phyloP scores from a whole-genome alignment of 805 yeast genomes.

The Zygoascus tannicola region DNA sequence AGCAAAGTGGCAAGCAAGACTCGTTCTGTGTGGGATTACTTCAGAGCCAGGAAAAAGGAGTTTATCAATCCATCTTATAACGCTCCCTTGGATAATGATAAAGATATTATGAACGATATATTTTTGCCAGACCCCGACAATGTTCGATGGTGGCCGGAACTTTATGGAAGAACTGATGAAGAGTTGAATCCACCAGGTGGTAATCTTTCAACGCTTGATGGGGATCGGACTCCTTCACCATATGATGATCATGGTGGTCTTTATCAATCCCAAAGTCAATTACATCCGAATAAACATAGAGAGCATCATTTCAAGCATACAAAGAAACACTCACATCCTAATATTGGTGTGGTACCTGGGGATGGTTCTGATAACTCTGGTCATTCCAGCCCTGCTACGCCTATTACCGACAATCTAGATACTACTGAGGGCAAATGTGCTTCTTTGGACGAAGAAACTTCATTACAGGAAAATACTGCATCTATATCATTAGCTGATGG shows the following conservation, averaged over 20 bases:
- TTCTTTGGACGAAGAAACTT: no score
- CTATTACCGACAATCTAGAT: no score
- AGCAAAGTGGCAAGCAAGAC: constrained; percentile 41
- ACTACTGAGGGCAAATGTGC: no score
- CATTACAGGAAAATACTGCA: no score
- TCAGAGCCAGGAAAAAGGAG: constrained; percentile 62
- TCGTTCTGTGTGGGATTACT: constrained; percentile 88
- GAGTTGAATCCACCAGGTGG: constrained; percentile 40
- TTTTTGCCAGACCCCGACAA: constrained; percentile 53
- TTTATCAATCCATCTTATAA: constrained; percentile 48
- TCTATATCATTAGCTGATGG: no score
- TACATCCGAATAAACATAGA: not conserved
- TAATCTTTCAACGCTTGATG: no score
- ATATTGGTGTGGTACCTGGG: no score
- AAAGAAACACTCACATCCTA: not conserved
- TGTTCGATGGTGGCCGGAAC: constrained; percentile 83
- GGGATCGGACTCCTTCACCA: no score
- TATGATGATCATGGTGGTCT: no score
- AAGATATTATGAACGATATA: constrained; percentile 26
- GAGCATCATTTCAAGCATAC: not conserved
- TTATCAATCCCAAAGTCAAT: not conserved
- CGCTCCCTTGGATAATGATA: constrained; percentile 17
- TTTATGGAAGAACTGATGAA: constrained; percentile 66
- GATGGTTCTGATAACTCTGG: no score
- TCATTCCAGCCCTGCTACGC: no score